phyloP scores from a whole-genome alignment of 768 basidiomycete species.

The Krasilnikovozyma curviuscula region DNA sequence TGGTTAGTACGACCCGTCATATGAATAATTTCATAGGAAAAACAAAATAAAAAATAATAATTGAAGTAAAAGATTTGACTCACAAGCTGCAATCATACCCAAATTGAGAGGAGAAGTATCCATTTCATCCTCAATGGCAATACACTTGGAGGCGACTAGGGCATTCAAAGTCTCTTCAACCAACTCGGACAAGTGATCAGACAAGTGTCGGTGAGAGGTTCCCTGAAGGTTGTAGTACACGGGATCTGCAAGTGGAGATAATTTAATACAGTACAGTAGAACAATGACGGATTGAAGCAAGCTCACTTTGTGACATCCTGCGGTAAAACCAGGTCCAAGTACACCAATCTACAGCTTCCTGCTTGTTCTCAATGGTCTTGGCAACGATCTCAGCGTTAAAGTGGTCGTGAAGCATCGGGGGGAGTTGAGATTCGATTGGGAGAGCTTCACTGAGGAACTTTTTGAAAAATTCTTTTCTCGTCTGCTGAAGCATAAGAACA shows the following conservation, averaged over 20 bases:
- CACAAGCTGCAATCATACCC: slow-evolving; percentile 86
- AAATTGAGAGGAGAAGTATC: slow-evolving; percentile 64
- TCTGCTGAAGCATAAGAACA: slow-evolving; percentile 92
- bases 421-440: slow-evolving; percentile 86
- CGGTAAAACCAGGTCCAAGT: slow-evolving; percentile 98
- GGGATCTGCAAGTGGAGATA: background rate
- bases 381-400: slow-evolving; percentile 97
- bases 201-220: slow-evolving; percentile 84
- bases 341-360: slow-evolving; percentile 75
- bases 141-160: slow-evolving; percentile 85
- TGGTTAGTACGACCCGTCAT: background rate
- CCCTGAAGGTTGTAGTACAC: slow-evolving; percentile 39
- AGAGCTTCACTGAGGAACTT: slow-evolving; percentile 95
- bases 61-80: slow-evolving; percentile 39
- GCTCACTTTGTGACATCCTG: slow-evolving; percentile 66
- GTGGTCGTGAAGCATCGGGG: slow-evolving; percentile 86
- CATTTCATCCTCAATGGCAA: slow-evolving; percentile 69
- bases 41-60: background rate
- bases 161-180: slow-evolving; percentile 85
- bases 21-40: background rate
- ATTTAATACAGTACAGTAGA: slow-evolving; percentile 39
- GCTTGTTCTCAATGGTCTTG: slow-evolving; percentile 97
- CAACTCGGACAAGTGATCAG: slow-evolving; percentile 85
- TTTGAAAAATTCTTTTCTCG: slow-evolving; percentile 95
- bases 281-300: background rate